These are phyloP conservation scores for Fonsecaea multimorphosa DNA, from an alignment of 2,329 filamentous ascomycete species.

Conservation along the genomic window DNA sequence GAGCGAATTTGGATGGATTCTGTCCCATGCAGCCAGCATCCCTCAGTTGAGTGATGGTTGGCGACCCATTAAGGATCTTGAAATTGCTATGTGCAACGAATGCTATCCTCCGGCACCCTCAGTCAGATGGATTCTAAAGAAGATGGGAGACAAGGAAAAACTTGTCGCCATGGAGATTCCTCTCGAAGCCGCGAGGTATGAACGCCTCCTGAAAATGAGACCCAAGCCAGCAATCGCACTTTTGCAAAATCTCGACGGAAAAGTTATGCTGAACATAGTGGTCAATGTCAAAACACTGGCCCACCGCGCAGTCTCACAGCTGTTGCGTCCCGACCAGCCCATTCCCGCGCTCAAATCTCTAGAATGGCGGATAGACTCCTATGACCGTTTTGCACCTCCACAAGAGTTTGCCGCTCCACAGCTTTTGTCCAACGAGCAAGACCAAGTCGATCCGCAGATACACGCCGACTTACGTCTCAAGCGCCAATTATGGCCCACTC, in stretches of 20 bases:
- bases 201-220: constrained; percentile 57
- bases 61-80: constrained; percentile 1
- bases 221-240: constrained; percentile 51
- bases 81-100: constrained; percentile 10
- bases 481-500: constrained; percentile 56
- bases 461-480: constrained; percentile 2
- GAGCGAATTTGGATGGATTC: constrained; percentile 26
- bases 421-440: constrained; percentile 19
- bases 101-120: constrained; percentile 28
- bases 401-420: constrained; percentile 20
- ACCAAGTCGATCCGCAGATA: neutral
- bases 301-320: constrained; percentile 52
- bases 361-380: constrained; percentile 37
- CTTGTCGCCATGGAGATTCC: constrained; percentile 59
- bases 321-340: constrained; percentile 12
- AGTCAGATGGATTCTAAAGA: constrained; percentile 26
- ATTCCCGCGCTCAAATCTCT: constrained; percentile 24
- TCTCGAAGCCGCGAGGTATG: constrained; percentile 57
- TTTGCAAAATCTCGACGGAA: constrained; percentile 36
- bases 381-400: constrained; percentile 15
- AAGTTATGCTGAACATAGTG: constrained; percentile 41
- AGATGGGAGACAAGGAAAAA: constrained; percentile 39
- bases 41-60: constrained; percentile 9
- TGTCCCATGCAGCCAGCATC: constrained; percentile 15
- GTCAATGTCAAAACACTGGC: constrained; percentile 51